Conservation (phyloP, 768 basidiomycete species). For the Thelephora ganbajun region DNA sequence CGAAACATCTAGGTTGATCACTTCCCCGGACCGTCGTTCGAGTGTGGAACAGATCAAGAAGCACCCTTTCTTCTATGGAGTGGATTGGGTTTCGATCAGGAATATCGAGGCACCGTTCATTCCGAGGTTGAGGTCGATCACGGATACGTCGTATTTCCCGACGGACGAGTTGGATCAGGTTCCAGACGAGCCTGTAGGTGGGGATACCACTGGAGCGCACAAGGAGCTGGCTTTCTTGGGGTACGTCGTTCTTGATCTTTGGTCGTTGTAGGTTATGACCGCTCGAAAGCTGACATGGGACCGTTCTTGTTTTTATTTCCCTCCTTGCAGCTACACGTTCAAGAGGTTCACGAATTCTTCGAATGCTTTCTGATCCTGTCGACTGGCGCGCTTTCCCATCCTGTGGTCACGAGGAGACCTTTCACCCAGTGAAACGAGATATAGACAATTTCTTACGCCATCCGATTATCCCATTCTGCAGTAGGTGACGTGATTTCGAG, state of each 20-base stretch:
- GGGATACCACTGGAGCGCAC: slow-evolving; percentile 26
- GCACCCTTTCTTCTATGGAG: slow-evolving; percentile 91
- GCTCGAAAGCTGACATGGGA: too few relatives aligned
- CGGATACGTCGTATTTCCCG: slow-evolving; percentile 97
- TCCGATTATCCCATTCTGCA: too few relatives aligned
- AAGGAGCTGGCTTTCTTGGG: slow-evolving; percentile 50
- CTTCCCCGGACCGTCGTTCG: slow-evolving; percentile 66
- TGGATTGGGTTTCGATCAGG: slow-evolving; percentile 83
- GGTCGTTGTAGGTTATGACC: background rate
- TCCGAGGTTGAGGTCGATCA: slow-evolving; percentile 85
- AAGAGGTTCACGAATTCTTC: slow-evolving; percentile 61
- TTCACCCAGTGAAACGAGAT: too few relatives aligned
- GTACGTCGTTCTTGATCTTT: slow-evolving; percentile 15
- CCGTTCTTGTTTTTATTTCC: background rate
- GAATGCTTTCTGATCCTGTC: slow-evolving; percentile 30
- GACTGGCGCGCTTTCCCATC: background rate
- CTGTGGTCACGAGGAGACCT: too few relatives aligned
- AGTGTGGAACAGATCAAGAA: slow-evolving; percentile 77
- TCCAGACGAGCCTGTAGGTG: slow-evolving; percentile 28
- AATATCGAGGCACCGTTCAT: slow-evolving; percentile 91
- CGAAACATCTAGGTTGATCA: slow-evolving; percentile 51
- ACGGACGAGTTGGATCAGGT: slow-evolving; percentile 85
- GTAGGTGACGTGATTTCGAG: too few relatives aligned
- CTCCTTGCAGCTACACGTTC: slow-evolving; percentile 56
- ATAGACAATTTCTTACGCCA: too few relatives aligned